Evolutionary conservation across 2,329 filamentous ascomycete genomes (phyloP).

Genomic region (Pseudocercospora vitis): DNA sequence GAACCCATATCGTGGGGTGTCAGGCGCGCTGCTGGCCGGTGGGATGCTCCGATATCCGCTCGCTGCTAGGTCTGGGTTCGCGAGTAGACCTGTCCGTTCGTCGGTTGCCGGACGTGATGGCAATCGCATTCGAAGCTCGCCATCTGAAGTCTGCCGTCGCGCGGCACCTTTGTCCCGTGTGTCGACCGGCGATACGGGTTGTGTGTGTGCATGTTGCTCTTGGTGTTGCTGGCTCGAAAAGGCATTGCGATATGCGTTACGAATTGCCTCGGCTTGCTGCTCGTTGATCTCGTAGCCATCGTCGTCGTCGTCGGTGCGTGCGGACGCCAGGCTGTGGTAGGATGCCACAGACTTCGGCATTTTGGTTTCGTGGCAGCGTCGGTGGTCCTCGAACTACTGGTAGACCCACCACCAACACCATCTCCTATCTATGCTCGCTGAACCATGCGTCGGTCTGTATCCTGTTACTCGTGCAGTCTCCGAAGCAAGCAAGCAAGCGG

Average conservation of each 20-base stretch:
- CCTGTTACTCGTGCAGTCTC: not conserved
- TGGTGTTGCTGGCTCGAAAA: slow-evolving; percentile 31
- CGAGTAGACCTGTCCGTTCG: slow-evolving; percentile 51
- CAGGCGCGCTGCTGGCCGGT: slow-evolving; percentile 25
- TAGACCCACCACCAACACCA: not conserved
- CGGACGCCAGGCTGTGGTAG: slow-evolving; percentile 32
- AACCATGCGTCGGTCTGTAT: not conserved
- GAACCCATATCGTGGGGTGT: slow-evolving; percentile 32
- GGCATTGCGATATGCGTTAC: slow-evolving; percentile 38
- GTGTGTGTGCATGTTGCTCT: slow-evolving; percentile 26
- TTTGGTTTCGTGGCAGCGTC: slow-evolving; percentile 12
- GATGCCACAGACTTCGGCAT: slow-evolving; percentile 40
- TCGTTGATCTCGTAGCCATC: slow-evolving; percentile 36
- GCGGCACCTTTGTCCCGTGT: slow-evolving; percentile 25
- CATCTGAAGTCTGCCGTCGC: slow-evolving; percentile 33
- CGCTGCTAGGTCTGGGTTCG: slow-evolving; percentile 34
- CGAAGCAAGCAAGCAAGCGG: not conserved
- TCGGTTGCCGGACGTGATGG: slow-evolving; percentile 38
- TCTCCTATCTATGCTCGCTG: not conserved
- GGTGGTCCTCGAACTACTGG: not conserved
- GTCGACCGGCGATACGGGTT: slow-evolving; percentile 34
- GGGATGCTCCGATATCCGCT: slow-evolving; percentile 27
- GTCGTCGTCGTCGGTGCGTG: slow-evolving; percentile 39
- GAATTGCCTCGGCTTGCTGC: slow-evolving; percentile 35
- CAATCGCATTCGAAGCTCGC: slow-evolving; percentile 36